Conservation (phyloP, 805 yeast species). For the Ascoidea rubescens region DNA sequence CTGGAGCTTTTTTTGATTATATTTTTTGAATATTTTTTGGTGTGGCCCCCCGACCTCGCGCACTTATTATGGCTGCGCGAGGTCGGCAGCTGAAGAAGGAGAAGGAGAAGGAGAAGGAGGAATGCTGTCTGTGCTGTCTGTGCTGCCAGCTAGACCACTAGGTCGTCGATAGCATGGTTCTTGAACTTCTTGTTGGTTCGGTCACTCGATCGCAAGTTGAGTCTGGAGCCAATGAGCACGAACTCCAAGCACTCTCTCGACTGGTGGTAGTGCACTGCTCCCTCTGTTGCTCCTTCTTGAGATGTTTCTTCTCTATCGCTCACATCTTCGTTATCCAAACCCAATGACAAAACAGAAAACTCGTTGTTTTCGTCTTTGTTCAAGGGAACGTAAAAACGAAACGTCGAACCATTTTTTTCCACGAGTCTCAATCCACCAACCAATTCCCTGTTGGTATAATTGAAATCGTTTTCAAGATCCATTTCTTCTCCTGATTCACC, state of each 20-base stretch:
- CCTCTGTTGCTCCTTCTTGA: slow-evolving; percentile 5
- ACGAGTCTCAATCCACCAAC: slow-evolving; percentile 57
- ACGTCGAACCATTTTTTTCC: slow-evolving; percentile 54
- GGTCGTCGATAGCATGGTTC: slow-evolving; percentile 56
- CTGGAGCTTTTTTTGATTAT: no score
- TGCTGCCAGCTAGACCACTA: slow-evolving; percentile 11
- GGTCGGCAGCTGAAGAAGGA: no score
- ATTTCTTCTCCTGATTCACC: neutral
- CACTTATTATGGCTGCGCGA: neutral
- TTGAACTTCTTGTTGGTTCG: slow-evolving; percentile 79
- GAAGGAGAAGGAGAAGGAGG: no score
- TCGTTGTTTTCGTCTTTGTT: slow-evolving; percentile 4
- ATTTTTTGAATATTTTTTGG: no score
- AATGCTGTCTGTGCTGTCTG: no score
- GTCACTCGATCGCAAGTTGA: slow-evolving; percentile 63
- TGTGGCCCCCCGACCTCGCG: neutral
- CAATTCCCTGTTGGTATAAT: slow-evolving; percentile 10
- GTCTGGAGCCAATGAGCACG: slow-evolving; percentile 65
- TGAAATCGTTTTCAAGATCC: neutral
- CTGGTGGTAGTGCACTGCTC: no score
- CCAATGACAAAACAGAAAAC: no score
- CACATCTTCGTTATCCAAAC: neutral
- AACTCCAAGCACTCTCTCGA: slow-evolving; percentile 30
- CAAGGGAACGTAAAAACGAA: slow-evolving; percentile 33
- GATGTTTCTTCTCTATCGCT: slow-evolving; percentile 12